Conservation (phyloP, 2,329 filamentous ascomycete species). For the Xylariales sp. region DNA sequence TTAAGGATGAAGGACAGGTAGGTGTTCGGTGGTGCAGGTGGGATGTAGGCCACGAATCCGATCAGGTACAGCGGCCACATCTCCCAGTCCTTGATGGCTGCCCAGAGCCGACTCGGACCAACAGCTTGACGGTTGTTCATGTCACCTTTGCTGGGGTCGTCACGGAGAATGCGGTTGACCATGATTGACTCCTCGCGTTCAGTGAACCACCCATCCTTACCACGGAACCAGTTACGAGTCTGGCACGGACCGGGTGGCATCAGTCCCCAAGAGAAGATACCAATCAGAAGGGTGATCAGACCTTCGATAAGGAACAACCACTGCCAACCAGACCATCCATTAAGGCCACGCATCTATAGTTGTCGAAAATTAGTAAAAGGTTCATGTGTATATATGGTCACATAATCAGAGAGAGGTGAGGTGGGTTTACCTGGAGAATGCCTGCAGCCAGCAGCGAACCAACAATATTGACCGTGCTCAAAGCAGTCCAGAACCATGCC, state of each 20-base stretch:
- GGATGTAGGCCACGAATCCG: constrained; percentile 50
- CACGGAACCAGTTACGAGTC: constrained; percentile 49
- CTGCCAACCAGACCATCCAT: constrained; percentile 48
- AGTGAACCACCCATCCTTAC: constrained; percentile 55
- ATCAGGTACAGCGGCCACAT: constrained; percentile 47
- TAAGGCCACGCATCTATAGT: constrained; percentile 35
- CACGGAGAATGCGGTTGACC: constrained; percentile 53
- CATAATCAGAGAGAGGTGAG: background rate
- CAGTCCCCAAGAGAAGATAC: constrained; percentile 47
- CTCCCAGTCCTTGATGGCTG: constrained; percentile 47
- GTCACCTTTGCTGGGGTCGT: constrained; percentile 55
- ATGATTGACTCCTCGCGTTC: constrained; percentile 56
- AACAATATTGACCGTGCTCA: constrained; percentile 51
- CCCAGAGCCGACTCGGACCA: constrained; percentile 43
- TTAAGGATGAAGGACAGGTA: constrained; percentile 59
- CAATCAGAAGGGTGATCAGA: constrained; percentile 39
- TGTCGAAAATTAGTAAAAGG: no score
- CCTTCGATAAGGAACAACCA: constrained; percentile 43
- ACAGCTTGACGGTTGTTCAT: constrained; percentile 60
- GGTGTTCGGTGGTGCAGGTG: constrained; percentile 38
- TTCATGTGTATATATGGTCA: background rate
- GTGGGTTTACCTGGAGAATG: constrained; percentile 33
- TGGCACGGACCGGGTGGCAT: constrained; percentile 50
- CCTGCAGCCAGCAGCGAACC: constrained; percentile 50
- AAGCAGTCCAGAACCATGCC: constrained; percentile 67